Conservation (phyloP, 1,284 basidiomycete genomes). For the Ustilago trichophora region DNA sequence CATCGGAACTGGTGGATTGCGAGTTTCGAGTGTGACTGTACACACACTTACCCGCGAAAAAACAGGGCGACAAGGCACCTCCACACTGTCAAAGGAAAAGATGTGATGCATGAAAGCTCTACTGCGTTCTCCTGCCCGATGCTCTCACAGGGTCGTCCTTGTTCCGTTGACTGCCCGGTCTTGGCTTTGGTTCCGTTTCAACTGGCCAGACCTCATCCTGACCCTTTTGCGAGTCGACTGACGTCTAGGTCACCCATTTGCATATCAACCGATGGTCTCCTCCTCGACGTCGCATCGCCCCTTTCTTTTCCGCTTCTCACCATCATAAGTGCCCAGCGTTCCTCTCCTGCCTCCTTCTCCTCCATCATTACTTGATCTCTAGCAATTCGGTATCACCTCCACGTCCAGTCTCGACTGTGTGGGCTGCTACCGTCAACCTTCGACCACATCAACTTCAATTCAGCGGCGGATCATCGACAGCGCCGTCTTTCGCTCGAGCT, state of each 20-base stretch:
- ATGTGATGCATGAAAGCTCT: too few relatives aligned
- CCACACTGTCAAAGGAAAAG: too few relatives aligned
- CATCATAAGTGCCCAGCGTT: too few relatives aligned
- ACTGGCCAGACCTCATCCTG: background rate
- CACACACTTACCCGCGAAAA: too few relatives aligned
- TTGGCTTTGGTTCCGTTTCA: too few relatives aligned
- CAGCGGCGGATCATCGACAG: background rate
- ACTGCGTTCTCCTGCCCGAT: too few relatives aligned
- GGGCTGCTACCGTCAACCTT: constrained; percentile 25
- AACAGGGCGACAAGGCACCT: too few relatives aligned
- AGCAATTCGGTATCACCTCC: constrained; percentile 23
- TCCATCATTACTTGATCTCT: too few relatives aligned
- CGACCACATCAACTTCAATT: background rate
- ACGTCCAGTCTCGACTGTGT: constrained; percentile 53
- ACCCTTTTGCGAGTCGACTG: too few relatives aligned
- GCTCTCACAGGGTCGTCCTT: background rate
- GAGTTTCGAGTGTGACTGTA: too few relatives aligned
- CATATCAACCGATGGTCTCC: constrained; percentile 6
- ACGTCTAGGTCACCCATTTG: background rate
- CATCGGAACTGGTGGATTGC: too few relatives aligned
- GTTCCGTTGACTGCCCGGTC: background rate
- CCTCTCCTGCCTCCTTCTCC: background rate
- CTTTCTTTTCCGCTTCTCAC: background rate
- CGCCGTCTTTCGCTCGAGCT: too few relatives aligned
- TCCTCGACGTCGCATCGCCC: background rate